Evolutionary conservation across 2,329 filamentous ascomycete species (phyloP), one percentile per base, ranked within the genome.

Genomic region (Venturia nashicola): DNA sequence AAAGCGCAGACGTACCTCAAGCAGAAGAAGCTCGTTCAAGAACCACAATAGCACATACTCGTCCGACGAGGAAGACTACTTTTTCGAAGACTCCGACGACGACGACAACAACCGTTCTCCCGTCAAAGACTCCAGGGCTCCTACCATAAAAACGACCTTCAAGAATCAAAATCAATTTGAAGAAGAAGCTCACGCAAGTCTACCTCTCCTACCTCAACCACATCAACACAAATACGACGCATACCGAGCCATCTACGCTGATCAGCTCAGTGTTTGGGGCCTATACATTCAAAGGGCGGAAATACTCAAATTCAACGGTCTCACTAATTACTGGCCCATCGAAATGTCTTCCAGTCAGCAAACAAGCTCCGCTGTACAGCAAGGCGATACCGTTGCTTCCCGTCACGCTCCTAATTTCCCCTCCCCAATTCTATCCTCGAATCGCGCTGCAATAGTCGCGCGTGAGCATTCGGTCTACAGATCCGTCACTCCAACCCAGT

Each of bases 161-260:
- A 83, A 82, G 67, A 84, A 86, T 61, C 79, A 82, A 66, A 76
- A 78, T 64, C 75, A 77, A 43, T 87, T 87, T 67, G 80, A 83
- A 64, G 77, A 80, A 43, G 79, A 83, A 65, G 77, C 76, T 14
- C 72, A 75, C 61, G 71, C 77, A 3, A 76, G 76, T 62, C 72
- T 76, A 20, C 76, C 80, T 14, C 72, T 86, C 23, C 72, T 86
- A 6, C 78, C 84, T 54, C 74, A 75, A 55, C 74, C 74, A 11
- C 77, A 81, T 55, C 76, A 78, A 23, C 72, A 71, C 67, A 74
- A 81, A 54, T 82, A 81, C 67, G 73, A 72, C 7, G 75, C 78
- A 2, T 87, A 85, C 74, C 79, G 83, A 51, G 73, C 76, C 61
- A 76, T 79, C 55, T 87, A 87, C 71, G 82, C 84, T 3, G 75